Conservation (phyloP, 2,329 filamentous ascomycete genomes). For the Pseudocercospora fuligena region DNA sequence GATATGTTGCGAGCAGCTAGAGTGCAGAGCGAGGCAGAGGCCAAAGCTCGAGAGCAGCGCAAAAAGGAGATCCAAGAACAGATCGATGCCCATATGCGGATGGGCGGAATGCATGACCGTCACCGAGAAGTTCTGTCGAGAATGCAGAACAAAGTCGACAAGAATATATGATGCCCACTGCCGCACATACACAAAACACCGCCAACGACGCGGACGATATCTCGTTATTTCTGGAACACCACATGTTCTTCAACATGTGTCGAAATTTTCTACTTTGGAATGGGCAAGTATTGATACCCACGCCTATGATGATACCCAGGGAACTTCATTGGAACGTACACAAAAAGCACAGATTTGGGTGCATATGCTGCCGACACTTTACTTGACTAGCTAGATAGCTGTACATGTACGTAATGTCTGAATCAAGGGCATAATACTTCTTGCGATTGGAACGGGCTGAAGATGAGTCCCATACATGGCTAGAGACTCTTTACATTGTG, state of each 20-base stretch:
- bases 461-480: too few species aligned
- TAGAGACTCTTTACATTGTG: neutral
- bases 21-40: conserved; percentile 58
- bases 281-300: too few species aligned
- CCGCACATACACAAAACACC: neutral
- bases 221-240: too few species aligned
- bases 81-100: conserved; percentile 77
- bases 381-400: neutral
- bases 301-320: too few species aligned
- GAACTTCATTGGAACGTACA: too few species aligned
- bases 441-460: too few species aligned
- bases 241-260: too few species aligned
- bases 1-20: conserved; percentile 66
- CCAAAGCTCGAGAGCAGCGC: conserved; percentile 62
- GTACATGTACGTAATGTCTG: neutral
- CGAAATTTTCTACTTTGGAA: neutral
- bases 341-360: neutral
- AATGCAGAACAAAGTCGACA: conserved; percentile 66
- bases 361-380: neutral
- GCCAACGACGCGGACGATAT: neutral
- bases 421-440: neutral
- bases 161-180: conserved; percentile 11
- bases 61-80: conserved; percentile 65
- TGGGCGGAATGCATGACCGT: conserved; percentile 72
- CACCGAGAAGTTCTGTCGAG: conserved; percentile 79